Evolutionary conservation across 2,329 filamentous ascomycete genomes (phyloP), one percentile per base, ranked within the genome.

Genomic region (Cladosporium sp.): DNA sequence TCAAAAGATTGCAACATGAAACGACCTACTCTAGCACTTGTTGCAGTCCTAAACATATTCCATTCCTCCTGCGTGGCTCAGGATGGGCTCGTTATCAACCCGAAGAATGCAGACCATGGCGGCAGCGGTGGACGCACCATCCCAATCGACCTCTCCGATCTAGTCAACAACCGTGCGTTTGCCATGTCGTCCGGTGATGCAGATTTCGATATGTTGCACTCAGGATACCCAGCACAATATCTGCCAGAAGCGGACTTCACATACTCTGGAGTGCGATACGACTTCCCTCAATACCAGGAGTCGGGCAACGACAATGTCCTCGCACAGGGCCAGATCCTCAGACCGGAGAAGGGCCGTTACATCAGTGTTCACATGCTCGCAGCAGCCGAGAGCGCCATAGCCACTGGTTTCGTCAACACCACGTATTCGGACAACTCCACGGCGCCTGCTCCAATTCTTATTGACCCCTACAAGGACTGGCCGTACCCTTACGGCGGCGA

Each of bases 401-500:
- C 68, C 7, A 65, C 66, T 17, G 68, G 65, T 4, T 64, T 58
- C 7, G 54, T 73, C n/a, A 71, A 64, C 32, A 64, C 64, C 7
- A 68, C 63, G 2, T 73, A 71, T 49, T 58, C 62, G 0, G 70
- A 73, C 56, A 63, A 64, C 18, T 65, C 57, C n/a, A 67, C 63
- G 1, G 58, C 61, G 6, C 64, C 62, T n/a, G 59, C 57, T 13
- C 57, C 65, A 2, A 50, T 71, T 12, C 58, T 69, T 1, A 63
- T 70, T 2, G 65, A 68, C 24, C 67, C 68, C 6, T 71, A 64
- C 61, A 70, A 64, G 63, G 63, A 58, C 11, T 71, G 68, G 68
- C 68, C 69, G 3, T 70, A 71, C 56, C 70, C 69, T 1, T 66
- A 68, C 43, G 69, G 68, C 3, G 70, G 69, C 18, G 69, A 71